These are phyloP conservation scores for Yamadazyma conglobata DNA, from an alignment of 1,139 yeast species.

Conservation along the genomic window DNA sequence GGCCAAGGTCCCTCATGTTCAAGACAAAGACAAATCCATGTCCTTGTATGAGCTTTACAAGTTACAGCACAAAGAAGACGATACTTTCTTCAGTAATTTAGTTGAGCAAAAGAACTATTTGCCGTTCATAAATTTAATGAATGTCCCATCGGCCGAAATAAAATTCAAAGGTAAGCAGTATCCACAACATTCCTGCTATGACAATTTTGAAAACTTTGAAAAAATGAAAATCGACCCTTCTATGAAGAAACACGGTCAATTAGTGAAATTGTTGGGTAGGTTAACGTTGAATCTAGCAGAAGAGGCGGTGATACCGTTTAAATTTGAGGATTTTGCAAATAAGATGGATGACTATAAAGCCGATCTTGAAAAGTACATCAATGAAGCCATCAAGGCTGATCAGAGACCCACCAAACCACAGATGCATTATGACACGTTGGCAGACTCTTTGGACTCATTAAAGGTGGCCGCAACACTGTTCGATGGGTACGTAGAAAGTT, in stretches of 20 bases:
- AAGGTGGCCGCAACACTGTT: constrained; percentile 23
- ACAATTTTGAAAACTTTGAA: constrained; percentile 58
- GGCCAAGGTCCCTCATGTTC: constrained; percentile 4
- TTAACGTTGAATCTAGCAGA: constrained; percentile 60
- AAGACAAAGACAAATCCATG: constrained; percentile 9
- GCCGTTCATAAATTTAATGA: constrained; percentile 62
- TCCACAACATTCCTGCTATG: constrained; percentile 65
- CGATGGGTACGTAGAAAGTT: constrained; percentile 48
- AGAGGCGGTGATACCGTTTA: constrained; percentile 72
- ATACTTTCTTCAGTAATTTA: constrained; percentile 34
- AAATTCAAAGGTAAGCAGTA: constrained; percentile 44
- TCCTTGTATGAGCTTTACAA: constrained; percentile 28
- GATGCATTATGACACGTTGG: constrained; percentile 29
- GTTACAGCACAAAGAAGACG: constrained; percentile 24
- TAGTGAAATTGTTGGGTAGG: constrained; percentile 56
- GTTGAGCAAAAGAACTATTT: constrained; percentile 60
- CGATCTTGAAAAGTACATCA: constrained; percentile 37
- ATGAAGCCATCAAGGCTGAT: constrained; percentile 10
- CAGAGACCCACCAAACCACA: constrained; percentile 16
- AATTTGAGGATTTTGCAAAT: constrained; percentile 48
- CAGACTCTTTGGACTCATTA: constrained; percentile 22
- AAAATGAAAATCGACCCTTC: constrained; percentile 47
- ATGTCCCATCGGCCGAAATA: constrained; percentile 67
- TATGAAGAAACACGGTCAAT: constrained; percentile 53
- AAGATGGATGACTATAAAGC: constrained; percentile 41